A percentile compares a stretch with the other conserved stretches of the same genome.
Conservation (phyloP, 805 yeast genomes). For the Tetrapisispora pingtungensis region DNA sequence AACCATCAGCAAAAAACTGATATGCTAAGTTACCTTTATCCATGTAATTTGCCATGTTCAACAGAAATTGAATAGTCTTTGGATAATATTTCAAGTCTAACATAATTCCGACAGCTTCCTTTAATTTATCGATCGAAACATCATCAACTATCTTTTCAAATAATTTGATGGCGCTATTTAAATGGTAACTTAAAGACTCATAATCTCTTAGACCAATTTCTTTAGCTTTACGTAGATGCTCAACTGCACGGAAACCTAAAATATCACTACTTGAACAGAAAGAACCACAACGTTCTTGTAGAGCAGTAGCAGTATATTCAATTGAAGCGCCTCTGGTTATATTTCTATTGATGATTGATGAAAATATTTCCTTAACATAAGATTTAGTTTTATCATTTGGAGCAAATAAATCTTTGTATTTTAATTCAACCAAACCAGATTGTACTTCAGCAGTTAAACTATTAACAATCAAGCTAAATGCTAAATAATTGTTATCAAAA, state of each 20-base stretch:
- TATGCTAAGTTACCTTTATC: slow-evolving; percentile 53
- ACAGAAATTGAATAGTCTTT: slow-evolving; percentile 75
- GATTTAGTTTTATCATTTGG: slow-evolving; percentile 45
- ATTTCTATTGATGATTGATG: slow-evolving; percentile 80
- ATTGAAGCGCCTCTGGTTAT: slow-evolving; percentile 89
- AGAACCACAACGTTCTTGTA: slow-evolving; percentile 89
- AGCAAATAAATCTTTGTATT: slow-evolving; percentile 69
- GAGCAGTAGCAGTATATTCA: slow-evolving; percentile 74
- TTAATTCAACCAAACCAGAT: slow-evolving; percentile 51
- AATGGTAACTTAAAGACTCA: slow-evolving; percentile 56
- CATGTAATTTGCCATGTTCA: slow-evolving; percentile 62
- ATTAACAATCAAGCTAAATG: slow-evolving; percentile 57
- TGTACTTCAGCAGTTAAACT: slow-evolving; percentile 62
- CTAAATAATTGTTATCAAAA: slow-evolving; percentile 28
- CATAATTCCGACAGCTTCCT: slow-evolving; percentile 73
- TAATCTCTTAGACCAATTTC: slow-evolving; percentile 61
- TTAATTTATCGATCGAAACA: slow-evolving; percentile 66
- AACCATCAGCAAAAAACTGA: slow-evolving; percentile 46
- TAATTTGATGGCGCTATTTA: slow-evolving; percentile 63
- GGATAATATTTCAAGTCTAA: slow-evolving; percentile 66
- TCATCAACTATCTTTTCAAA: slow-evolving; percentile 74
- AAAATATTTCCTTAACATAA: slow-evolving; percentile 73
- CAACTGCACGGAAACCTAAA: slow-evolving; percentile 85
- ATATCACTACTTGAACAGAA: slow-evolving; percentile 93
- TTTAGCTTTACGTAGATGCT: slow-evolving; percentile 79